A percentile compares a stretch with the other conserved stretches of the same genome.
phyloP scores from a whole-genome alignment of 2,329 filamentous ascomycete species.

The Neurospora sp. region DNA sequence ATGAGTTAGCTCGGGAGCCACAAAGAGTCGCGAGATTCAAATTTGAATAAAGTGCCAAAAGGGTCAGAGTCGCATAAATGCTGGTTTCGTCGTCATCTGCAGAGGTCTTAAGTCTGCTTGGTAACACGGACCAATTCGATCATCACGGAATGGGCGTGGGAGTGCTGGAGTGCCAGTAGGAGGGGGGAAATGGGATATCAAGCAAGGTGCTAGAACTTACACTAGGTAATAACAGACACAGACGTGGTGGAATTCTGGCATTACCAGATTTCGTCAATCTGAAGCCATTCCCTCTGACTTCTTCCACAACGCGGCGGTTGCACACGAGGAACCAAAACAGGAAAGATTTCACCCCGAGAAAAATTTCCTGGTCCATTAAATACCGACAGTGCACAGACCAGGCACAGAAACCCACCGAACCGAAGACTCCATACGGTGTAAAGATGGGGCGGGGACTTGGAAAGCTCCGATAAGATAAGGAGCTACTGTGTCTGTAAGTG shows the following conservation, averaged over 20 bases:
- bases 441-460: background rate
- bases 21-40: background rate
- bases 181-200: background rate
- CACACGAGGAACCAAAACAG: background rate
- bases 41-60: background rate
- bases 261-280: background rate
- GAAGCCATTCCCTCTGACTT: background rate
- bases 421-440: background rate
- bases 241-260: background rate
- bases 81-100: constrained; percentile 53
- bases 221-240: background rate
- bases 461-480: constrained; percentile 16
- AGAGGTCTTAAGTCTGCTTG: constrained; percentile 72
- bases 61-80: constrained; percentile 59
- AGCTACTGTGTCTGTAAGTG: background rate
- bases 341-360: background rate
- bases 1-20: background rate
- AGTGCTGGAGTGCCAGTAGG: background rate
- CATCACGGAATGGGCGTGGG: constrained; percentile 44
- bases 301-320: background rate
- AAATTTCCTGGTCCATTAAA: constrained; percentile 3
- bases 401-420: background rate
- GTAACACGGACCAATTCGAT: constrained; percentile 85
- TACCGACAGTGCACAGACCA: constrained; percentile 9
- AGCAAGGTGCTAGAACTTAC: background rate